Conservation (phyloP, 1,284 basidiomycete genomes). For the Ganoderma boninense region DNA sequence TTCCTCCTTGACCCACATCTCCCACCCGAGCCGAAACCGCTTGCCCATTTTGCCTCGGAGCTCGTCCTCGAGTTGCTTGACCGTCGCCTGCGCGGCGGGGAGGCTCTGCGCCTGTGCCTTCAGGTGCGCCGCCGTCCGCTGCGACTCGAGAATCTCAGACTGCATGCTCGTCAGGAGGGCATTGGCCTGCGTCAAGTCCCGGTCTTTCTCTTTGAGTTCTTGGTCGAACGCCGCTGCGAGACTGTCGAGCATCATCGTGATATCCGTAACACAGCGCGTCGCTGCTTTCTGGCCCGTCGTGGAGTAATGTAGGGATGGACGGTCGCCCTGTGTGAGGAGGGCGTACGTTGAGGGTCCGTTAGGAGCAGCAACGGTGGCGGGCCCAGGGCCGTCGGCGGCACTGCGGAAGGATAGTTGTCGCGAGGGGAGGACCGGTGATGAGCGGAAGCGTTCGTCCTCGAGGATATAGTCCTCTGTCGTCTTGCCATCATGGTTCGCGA, state of each 20-base stretch:
- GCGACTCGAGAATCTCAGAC: conserved; percentile 91
- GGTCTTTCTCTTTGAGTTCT: conserved; percentile 92
- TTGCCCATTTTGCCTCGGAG: conserved; percentile 81
- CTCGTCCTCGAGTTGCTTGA: conserved; percentile 73
- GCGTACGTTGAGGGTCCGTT: conserved; percentile 45
- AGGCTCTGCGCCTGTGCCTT: conserved; percentile 76
- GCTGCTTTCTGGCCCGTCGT: conserved; percentile 89
- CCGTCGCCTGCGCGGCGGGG: conserved; percentile 64
- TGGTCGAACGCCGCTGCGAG: conserved; percentile 94
- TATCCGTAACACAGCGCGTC: conserved; percentile 85
- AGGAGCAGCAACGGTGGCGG: conserved; percentile 33
- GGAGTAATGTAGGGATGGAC: conserved; percentile 85
- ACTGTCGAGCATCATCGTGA: conserved; percentile 88
- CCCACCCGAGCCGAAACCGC: conserved; percentile 87
- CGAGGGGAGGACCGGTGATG: conserved; percentile 83
- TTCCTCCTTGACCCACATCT: conserved; percentile 91
- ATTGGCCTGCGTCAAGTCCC: conserved; percentile 92
- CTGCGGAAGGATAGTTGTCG: conserved; percentile 68
- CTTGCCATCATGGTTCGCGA: conserved; percentile 95
- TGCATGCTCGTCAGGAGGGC: conserved; percentile 90
- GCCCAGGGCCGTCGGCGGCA: conserved; percentile 60
- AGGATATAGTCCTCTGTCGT: conserved; percentile 99
- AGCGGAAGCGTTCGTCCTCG: conserved; percentile 97
- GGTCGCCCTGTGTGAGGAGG: conserved; percentile 46
- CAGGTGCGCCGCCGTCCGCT: conserved; percentile 78